phyloP scores from a whole-genome alignment of 2,329 filamentous ascomycete species.

The Scedosporium aurantiacum region DNA sequence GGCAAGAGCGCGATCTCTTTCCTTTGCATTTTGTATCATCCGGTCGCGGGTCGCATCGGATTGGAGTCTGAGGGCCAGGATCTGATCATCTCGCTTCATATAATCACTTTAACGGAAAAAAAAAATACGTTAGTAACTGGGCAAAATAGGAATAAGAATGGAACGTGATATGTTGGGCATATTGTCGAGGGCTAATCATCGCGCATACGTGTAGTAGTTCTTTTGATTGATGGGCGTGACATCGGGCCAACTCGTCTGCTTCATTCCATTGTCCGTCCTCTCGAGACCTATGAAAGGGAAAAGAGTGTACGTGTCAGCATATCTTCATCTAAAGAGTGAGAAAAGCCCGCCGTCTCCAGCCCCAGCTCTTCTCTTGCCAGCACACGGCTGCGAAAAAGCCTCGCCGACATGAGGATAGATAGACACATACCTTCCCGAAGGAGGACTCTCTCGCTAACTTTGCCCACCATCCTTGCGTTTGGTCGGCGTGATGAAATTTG shows the following conservation, averaged over 20 bases:
- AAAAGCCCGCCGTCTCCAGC: not conserved
- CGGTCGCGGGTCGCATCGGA: slow-evolving; percentile 76
- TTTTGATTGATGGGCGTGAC: slow-evolving; percentile 95
- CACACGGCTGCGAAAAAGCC: not conserved
- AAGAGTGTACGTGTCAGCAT: slow-evolving; percentile 12
- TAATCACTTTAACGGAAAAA: slow-evolving; percentile 57
- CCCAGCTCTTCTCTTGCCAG: not conserved
- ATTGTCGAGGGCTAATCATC: slow-evolving; percentile 15
- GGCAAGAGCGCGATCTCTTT: slow-evolving; percentile 75
- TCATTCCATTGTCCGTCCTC: slow-evolving; percentile 97
- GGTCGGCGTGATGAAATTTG: not conserved
- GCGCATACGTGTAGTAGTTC: slow-evolving; percentile 84
- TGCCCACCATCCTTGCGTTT: slow-evolving; percentile 42
- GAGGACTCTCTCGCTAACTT: slow-evolving; percentile 55
- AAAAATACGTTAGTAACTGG: slow-evolving; percentile 2
- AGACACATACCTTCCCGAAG: slow-evolving; percentile 44
- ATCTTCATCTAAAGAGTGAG: not conserved
- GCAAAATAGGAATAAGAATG: not conserved
- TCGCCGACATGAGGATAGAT: not conserved
- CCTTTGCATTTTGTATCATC: slow-evolving; percentile 76
- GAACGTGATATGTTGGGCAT: not conserved
- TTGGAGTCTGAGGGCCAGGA: slow-evolving; percentile 77
- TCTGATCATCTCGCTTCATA: slow-evolving; percentile 95
- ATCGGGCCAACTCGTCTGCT: slow-evolving; percentile 86
- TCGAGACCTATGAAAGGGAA: slow-evolving; percentile 57